Evolutionary conservation across 108 stramenopile genomes (phyloP), one percentile per base, ranked within the genome.

Genomic region (Nitzschia sp.): DNA sequence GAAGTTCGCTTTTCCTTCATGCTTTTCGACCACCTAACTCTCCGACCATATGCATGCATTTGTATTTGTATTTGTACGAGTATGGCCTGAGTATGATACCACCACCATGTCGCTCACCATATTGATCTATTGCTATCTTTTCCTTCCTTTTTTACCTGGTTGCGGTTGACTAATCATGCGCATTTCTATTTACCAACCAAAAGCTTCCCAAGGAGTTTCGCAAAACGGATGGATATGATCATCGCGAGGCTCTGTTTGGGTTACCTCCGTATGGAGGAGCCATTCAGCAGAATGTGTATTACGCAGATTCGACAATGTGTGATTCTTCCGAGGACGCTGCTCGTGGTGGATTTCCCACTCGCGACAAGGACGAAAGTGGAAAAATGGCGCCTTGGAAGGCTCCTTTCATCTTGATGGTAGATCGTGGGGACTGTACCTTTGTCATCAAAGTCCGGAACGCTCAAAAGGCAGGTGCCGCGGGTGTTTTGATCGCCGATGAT

Each of bases 381-480:
- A 45, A 54, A 23, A 84, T 87, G 72, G 65, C 77, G 63, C 73
- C 82, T 11, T 92, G 85, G 79, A 68, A 83, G 27, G 32, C 77
- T 46, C 95, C 97, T 3, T 96, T 79, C 79, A 93, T 97, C 57
- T 80, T 97, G 53, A 91, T 97, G 94, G 92, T 96, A 22, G 92
- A 96, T 57, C 89, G 95, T 21, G 97, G 97, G 8, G 87, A 76
- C 32, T 97, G 97, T 77, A 90, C 93, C 63, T 97, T 97, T 69
- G 97, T 95, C 19, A 15, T 45, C 23, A 54, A 78, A 65, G 76
- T 73, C 6, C 86, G 96, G 0, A 83, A 89, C 69, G 97, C 96
- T 13, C 97, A 98, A 87, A 83, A 80, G 13, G 48, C 76, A 6
- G 97, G 97, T 16, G 97, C 97, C 13, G 79, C 94, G 15, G 97